phyloP scores from a whole-genome alignment of 768 basidiomycete genomes.

The Pulveroboletus sp. region DNA sequence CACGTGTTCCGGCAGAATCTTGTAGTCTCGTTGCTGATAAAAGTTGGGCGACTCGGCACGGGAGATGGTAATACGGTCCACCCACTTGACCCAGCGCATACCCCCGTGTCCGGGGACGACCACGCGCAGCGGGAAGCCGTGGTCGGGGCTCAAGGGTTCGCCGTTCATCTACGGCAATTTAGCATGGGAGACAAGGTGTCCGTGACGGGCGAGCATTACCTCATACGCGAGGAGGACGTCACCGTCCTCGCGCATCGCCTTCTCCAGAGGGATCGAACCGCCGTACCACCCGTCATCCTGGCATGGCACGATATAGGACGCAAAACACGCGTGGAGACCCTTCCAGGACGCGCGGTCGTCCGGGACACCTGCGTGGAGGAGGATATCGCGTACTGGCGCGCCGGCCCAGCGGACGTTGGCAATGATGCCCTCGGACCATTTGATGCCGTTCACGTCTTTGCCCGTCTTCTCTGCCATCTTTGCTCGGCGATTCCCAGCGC shows the following conservation, averaged over 20 bases:
- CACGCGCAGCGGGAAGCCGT: slow-evolving; percentile 65
- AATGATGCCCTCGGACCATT: slow-evolving; percentile 68
- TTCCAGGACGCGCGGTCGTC: slow-evolving; percentile 17
- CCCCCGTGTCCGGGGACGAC: slow-evolving; percentile 68
- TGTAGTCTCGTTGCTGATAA: slow-evolving; percentile 74
- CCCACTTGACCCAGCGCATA: slow-evolving; percentile 78
- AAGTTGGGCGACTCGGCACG: slow-evolving; percentile 58
- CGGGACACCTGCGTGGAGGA: slow-evolving; percentile 43
- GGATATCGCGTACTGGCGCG: slow-evolving; percentile 53
- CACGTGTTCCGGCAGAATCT: slow-evolving; percentile 48
- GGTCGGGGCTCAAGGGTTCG: slow-evolving; percentile 53
- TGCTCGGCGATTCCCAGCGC: slow-evolving; percentile 65
- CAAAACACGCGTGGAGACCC: slow-evolving; percentile 55
- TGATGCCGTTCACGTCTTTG: slow-evolving; percentile 49
- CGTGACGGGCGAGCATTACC: slow-evolving; percentile 29
- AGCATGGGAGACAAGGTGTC: background rate
- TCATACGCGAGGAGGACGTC: slow-evolving; percentile 64
- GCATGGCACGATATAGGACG: slow-evolving; percentile 57
- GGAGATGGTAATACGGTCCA: slow-evolving; percentile 57
- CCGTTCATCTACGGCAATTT: slow-evolving; percentile 52
- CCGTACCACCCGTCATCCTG: slow-evolving; percentile 64
- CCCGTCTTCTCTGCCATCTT: slow-evolving; percentile 60
- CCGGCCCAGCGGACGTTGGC: slow-evolving; percentile 71
- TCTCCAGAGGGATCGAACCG: slow-evolving; percentile 55
- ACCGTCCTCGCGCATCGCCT: slow-evolving; percentile 43